A percentile compares a stretch with the other conserved stretches of the same genome.
Evolutionary conservation across 73 alveolate genomes (phyloP).

Genomic region (Uronychia binucleata): DNA sequence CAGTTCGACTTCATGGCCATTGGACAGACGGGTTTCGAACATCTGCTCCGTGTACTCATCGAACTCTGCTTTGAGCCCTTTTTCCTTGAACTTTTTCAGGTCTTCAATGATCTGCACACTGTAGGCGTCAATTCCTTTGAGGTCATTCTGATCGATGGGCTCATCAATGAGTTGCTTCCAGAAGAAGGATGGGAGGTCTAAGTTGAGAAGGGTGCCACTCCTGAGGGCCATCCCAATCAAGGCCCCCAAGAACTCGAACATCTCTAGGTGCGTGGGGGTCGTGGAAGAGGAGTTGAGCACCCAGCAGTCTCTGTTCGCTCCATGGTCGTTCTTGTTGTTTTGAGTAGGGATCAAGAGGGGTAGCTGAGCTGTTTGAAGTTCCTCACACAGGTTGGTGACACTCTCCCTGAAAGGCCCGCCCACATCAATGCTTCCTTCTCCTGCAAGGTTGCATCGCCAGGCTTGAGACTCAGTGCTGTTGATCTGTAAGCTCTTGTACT

Average conservation of each 20-base stretch:
- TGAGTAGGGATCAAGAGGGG: slow-evolving; percentile 91
- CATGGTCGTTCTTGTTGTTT: slow-evolving; percentile 87
- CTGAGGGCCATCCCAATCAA: slow-evolving; percentile 91
- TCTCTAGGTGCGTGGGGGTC: slow-evolving; percentile 81
- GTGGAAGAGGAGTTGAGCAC: slow-evolving; percentile 86
- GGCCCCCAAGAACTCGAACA: slow-evolving; percentile 86
- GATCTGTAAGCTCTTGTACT: slow-evolving; percentile 34
- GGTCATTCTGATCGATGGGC: slow-evolving; percentile 73
- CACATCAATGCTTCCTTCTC: slow-evolving; percentile 94
- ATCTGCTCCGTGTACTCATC: slow-evolving; percentile 70
- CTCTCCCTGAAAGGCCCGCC: slow-evolving; percentile 96
- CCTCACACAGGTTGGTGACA: slow-evolving; percentile 83
- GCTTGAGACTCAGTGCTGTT: slow-evolving; percentile 39
- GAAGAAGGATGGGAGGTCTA: slow-evolving; percentile 83
- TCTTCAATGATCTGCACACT: slow-evolving; percentile 79
- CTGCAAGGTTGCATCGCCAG: slow-evolving; percentile 72
- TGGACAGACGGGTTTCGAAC: slow-evolving; percentile 78
- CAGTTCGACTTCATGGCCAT: slow-evolving; percentile 83
- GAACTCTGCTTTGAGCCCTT: slow-evolving; percentile 58
- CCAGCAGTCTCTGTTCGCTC: slow-evolving; percentile 90
- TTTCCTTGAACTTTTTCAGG: slow-evolving; percentile 52
- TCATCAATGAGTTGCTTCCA: slow-evolving; percentile 86
- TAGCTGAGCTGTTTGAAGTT: slow-evolving; percentile 74
- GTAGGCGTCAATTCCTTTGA: slow-evolving; percentile 85
- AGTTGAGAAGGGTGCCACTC: slow-evolving; percentile 66